Base-by-base conservation (phyloP, 164 flowering plant genomes). In the Paratinospora sagittata region DNA sequence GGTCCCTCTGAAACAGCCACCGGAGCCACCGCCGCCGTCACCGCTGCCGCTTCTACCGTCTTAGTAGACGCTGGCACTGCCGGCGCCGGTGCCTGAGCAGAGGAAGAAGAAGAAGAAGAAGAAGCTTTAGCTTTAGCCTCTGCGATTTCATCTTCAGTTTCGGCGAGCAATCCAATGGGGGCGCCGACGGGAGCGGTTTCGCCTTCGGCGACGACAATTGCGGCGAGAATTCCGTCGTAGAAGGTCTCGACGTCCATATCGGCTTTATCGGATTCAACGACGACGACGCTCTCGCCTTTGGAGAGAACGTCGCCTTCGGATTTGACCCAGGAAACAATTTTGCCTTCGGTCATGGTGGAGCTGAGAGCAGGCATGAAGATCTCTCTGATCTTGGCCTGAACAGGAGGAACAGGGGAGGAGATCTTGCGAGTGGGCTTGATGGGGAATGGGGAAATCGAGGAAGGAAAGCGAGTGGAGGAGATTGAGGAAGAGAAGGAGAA, bases 201-300 rank as follows among this genome's bases (percentile, higher is more conserved):
- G 4, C 97, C 98, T 27, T 89, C 96, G 19, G 72, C 75, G 69
- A 92, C 95, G 10, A 92, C 97, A 66, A 92, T 90, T 3, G 91
- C 98, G 27, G 97, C 97, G 63, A 92, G 87, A 34, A 90, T 89
- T 27, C 97, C 98, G 41, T 89, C 96, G 65, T 92, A 87, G 83
- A 92, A 92, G 12, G 97, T 90, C 82, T 92, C 98, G 52, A 92
- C 97, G 60, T 92, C 98, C 98, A 92, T 90, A 74, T 92, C 98
- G 45, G 98, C 97, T 80, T 92, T 90, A 74, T 90, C 97, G 52
- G 97, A 92, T 75, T 92, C 97, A 23, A 92, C 98, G 30, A 92
- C 98, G 47, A 92, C 98, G 67, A 90, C 98, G 72, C 95, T 85
- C 69, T 92, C 96, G 23, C 97, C 97, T 64, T 90, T 92, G 78